phyloP scores from a whole-genome alignment of 371 early-diverging fungal species.

The Vittaforma corneae region DNA sequence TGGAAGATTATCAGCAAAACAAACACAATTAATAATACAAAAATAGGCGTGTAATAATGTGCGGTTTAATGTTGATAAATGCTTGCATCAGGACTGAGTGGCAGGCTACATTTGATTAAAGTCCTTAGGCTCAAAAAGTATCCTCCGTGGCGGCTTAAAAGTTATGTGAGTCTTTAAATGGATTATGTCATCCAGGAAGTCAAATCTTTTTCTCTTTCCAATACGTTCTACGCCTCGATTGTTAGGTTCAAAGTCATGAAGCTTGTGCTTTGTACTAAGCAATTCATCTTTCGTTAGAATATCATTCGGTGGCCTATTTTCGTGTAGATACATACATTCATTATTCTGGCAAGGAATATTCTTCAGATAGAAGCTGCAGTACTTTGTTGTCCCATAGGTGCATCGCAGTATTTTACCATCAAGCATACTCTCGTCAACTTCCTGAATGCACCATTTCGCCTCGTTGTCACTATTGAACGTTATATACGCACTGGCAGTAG shows the following conservation, averaged over 20 bases:
- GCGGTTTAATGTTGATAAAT: no score
- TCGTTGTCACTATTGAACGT: constrained; percentile 52
- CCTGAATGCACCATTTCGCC: constrained; percentile 55
- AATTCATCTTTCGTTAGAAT: constrained; percentile 57
- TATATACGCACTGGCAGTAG: constrained; percentile 56
- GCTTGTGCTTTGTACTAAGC: constrained; percentile 52
- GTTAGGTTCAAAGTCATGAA: constrained; percentile 53
- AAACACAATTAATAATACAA: no score
- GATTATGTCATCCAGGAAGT: constrained; percentile 42
- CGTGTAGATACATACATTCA: constrained; percentile 60
- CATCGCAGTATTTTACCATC: constrained; percentile 56
- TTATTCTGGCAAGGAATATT: constrained; percentile 56
- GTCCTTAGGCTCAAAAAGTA: constrained; percentile 47
- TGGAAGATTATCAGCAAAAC: no score
- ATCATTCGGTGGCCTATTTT: constrained; percentile 46
- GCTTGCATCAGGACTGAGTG: no score
- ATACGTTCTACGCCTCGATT: constrained; percentile 48
- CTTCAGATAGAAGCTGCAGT: constrained; percentile 59
- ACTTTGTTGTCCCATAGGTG: constrained; percentile 60
- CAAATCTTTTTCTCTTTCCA: constrained; percentile 36
- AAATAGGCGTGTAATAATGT: no score
- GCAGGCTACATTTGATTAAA: no score
- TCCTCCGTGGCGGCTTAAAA: constrained; percentile 40
- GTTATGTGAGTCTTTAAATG: constrained; percentile 30
- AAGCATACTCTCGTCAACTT: constrained; percentile 55